A percentile compares a stretch with the other conserved stretches of the same genome.
Conservation (phyloP, 2,329 filamentous ascomycete genomes). For the Fusarium torreyae region DNA sequence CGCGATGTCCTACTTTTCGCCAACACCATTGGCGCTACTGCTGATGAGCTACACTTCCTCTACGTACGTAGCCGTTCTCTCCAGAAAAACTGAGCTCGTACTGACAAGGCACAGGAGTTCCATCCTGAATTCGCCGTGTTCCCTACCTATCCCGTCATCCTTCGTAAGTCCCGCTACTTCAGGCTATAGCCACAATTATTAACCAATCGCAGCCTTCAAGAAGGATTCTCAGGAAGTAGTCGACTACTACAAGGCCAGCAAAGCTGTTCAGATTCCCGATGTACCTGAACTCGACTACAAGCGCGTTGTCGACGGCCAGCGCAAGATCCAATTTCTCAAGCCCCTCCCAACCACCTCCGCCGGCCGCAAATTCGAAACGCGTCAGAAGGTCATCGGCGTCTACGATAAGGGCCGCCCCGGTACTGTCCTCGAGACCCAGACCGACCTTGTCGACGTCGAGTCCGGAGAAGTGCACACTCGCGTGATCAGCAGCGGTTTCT, state of each 20-base stretch:
- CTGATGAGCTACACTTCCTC: conserved; percentile 20
- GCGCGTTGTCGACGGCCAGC: conserved; percentile 60
- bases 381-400: conserved; percentile 59
- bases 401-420: conserved; percentile 58
- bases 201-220: conserved; percentile 56
- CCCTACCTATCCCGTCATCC: conserved; percentile 64
- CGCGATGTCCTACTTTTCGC: conserved; percentile 20
- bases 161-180: conserved; percentile 34
- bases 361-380: conserved; percentile 58
- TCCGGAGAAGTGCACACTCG: conserved; percentile 57
- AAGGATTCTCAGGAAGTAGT: conserved; percentile 62
- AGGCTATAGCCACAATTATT: not conserved
- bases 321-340: conserved; percentile 57
- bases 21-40: conserved; percentile 14
- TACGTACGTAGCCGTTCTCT: not conserved
- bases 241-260: conserved; percentile 57
- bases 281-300: conserved; percentile 59
- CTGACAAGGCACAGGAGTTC: conserved; percentile 58
- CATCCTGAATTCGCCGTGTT: conserved; percentile 61
- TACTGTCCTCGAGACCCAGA: conserved; percentile 57
- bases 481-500: conserved; percentile 59
- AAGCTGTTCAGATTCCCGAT: conserved; percentile 56
- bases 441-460: conserved; percentile 57
- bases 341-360: conserved; percentile 56
- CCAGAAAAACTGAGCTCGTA: conserved; percentile 59